Evolutionary conservation across 495 filamentous ascomycete genomes (phyloP).

Genomic region (Neurospora africana): DNA sequence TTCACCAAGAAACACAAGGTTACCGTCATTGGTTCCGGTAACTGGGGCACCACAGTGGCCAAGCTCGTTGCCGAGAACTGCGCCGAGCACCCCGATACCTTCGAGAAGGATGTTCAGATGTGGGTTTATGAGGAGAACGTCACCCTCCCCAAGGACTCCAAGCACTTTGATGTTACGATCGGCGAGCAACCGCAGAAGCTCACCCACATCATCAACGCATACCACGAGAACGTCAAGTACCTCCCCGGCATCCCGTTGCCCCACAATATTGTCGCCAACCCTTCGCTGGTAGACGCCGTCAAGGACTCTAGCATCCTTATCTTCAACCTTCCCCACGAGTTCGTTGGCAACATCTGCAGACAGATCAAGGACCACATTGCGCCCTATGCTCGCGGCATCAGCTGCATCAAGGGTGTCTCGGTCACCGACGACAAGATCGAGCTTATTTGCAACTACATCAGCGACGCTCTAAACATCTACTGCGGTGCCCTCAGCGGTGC

Average conservation of each 20-base stretch:
- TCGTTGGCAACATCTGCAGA: slow-evolving; percentile 79
- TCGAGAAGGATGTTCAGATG: slow-evolving; percentile 88
- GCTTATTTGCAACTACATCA: slow-evolving; percentile 93
- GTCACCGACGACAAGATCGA: slow-evolving; percentile 71
- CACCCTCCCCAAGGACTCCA: slow-evolving; percentile 53
- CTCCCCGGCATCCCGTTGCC: slow-evolving; percentile 80
- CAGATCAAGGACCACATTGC: slow-evolving; percentile 80
- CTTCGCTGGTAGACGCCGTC: slow-evolving; percentile 72
- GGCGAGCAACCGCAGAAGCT: slow-evolving; percentile 65
- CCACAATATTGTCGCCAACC: slow-evolving; percentile 77
- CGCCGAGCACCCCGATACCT: slow-evolving; percentile 60
- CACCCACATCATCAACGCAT: slow-evolving; percentile 77
- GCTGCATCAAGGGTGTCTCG: slow-evolving; percentile 96
- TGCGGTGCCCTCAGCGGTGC: slow-evolving; percentile 92
- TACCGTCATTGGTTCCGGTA: slow-evolving; percentile 87
- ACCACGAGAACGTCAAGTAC: slow-evolving; percentile 97
- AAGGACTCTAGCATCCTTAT: slow-evolving; percentile 76
- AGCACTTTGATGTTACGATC: slow-evolving; percentile 41
- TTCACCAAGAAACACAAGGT: slow-evolving; percentile 70
- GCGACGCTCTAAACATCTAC: slow-evolving; percentile 83
- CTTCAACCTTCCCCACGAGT: slow-evolving; percentile 98
- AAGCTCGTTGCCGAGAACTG: slow-evolving; percentile 96
- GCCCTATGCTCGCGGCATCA: slow-evolving; percentile 86
- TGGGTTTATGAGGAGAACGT: slow-evolving; percentile 92
- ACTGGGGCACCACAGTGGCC: slow-evolving; percentile 96